A percentile compares a stretch with the other conserved stretches of the same genome.
phyloP scores from a whole-genome alignment of 306 rosid genomes.

The Vigna radiata region DNA sequence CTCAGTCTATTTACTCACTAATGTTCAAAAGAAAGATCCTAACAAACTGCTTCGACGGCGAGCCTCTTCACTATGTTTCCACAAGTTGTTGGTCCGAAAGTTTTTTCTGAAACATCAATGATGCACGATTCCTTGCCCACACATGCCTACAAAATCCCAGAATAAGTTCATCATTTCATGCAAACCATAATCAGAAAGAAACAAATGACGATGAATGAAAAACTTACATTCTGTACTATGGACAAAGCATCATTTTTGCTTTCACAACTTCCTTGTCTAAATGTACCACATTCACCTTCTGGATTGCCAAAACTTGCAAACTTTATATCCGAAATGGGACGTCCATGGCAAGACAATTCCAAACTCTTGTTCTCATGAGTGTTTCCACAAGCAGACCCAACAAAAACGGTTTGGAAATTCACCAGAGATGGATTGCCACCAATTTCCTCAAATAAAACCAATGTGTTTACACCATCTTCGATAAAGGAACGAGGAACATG shows the following conservation, averaged over 20 bases:
- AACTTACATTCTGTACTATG: conserved; percentile 35
- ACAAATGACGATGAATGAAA: background rate
- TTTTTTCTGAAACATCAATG: conserved; percentile 24
- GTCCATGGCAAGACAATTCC: conserved; percentile 56
- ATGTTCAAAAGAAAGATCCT: background rate
- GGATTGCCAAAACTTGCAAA: conserved; percentile 61
- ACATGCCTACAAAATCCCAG: conserved; percentile 29
- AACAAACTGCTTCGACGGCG: conserved; percentile 55
- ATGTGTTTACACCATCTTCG: conserved; percentile 46
- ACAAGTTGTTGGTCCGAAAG: conserved; percentile 38
- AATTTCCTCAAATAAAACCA: conserved; percentile 65
- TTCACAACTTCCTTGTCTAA: conserved; percentile 47
- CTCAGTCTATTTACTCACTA: too few species aligned
- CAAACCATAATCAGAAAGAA: background rate
- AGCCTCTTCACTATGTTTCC: conserved; percentile 42
- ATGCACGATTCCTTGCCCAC: conserved; percentile 52
- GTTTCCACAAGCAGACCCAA: conserved; percentile 49
- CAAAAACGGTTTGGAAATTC: conserved; percentile 47
- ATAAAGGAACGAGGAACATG: conserved; percentile 54
- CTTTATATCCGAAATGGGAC: conserved; percentile 47
- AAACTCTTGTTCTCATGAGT: conserved; percentile 45
- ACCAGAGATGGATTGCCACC: conserved; percentile 59
- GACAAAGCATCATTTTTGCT: conserved; percentile 28
- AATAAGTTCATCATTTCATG: background rate
- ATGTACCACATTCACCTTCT: conserved; percentile 53